phyloP scores from a whole-genome alignment of 306 rosid species.

The Glycyrrhiza uralensis region DNA sequence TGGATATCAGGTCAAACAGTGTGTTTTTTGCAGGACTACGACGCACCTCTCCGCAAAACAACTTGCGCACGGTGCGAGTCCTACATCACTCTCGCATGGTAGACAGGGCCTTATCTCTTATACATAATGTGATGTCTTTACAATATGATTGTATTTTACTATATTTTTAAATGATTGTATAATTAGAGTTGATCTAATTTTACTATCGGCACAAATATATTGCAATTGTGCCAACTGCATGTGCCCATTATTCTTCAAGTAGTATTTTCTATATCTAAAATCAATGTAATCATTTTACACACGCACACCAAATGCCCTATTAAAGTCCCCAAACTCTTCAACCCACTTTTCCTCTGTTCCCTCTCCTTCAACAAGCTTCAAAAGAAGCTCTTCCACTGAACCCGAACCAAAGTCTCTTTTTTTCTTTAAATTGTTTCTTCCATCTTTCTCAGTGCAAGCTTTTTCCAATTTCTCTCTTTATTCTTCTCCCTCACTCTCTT shows the following conservation, averaged over 20 bases:
- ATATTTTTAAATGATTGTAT: no score
- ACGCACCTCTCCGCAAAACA: no score
- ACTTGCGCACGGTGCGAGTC: no score
- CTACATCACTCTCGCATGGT: no score
- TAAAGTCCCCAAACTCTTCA: slow-evolving; percentile 10
- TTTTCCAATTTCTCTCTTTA: slow-evolving; percentile 25
- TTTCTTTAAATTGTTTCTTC: background rate
- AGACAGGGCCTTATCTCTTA: no score
- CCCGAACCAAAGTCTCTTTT: slow-evolving; percentile 13
- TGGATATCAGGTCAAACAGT: no score
- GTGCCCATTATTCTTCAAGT: background rate
- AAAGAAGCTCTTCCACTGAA: slow-evolving; percentile 20
- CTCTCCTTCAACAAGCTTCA: slow-evolving; percentile 31
- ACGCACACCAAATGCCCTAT: slow-evolving; percentile 9
- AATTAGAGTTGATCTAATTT: no score
- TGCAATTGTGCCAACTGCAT: background rate
- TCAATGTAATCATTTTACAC: background rate
- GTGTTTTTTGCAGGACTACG: no score
- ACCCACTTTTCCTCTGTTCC: slow-evolving; percentile 20
- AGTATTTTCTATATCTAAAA: background rate
- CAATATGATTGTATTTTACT: no score
- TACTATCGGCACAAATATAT: no score
- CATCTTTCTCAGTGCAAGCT: slow-evolving; percentile 31
- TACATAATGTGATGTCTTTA: no score
- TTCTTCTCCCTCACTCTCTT: slow-evolving; percentile 27